Conservation (phyloP, 1,284 basidiomycete genomes). For the Cutaneotrichosporon dermatis region DNA sequence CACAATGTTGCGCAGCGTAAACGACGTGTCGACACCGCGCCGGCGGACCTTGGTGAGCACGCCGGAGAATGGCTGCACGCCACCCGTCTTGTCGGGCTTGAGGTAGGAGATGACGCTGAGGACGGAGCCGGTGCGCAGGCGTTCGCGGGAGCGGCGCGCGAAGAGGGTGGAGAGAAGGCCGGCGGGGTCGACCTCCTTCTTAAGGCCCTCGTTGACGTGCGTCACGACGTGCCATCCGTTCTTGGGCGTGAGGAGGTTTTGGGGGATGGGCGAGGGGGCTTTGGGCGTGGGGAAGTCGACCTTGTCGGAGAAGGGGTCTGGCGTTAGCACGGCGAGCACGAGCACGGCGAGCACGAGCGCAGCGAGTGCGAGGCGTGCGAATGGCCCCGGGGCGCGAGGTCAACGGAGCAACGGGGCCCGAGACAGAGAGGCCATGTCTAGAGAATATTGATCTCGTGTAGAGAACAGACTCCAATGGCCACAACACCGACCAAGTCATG, state of each 20-base stretch:
- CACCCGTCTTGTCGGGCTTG: constrained; percentile 54
- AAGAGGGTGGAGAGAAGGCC: constrained; percentile 65
- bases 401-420: too few relatives aligned
- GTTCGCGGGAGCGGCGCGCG: constrained; percentile 61
- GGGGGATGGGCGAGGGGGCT: constrained; percentile 39
- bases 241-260: constrained; percentile 49
- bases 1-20: constrained; percentile 78
- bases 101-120: constrained; percentile 60
- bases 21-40: constrained; percentile 74
- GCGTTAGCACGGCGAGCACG: not conserved
- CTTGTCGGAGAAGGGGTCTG: constrained; percentile 66
- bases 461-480: too few relatives aligned
- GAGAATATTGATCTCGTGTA: too few relatives aligned
- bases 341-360: not conserved
- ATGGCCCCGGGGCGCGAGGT: too few relatives aligned
- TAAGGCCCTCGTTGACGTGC: constrained; percentile 64
- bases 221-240: constrained; percentile 74
- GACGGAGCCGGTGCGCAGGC: constrained; percentile 73
- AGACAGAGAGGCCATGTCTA: too few relatives aligned
- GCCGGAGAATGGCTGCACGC: constrained; percentile 69
- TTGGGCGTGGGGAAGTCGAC: constrained; percentile 57
- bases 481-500: too few relatives aligned
- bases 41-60: constrained; percentile 74
- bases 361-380: not conserved
- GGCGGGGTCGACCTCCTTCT: constrained; percentile 63